Conservation (phyloP, 257 asterid genomes). For the Jasminum sambac region DNA sequence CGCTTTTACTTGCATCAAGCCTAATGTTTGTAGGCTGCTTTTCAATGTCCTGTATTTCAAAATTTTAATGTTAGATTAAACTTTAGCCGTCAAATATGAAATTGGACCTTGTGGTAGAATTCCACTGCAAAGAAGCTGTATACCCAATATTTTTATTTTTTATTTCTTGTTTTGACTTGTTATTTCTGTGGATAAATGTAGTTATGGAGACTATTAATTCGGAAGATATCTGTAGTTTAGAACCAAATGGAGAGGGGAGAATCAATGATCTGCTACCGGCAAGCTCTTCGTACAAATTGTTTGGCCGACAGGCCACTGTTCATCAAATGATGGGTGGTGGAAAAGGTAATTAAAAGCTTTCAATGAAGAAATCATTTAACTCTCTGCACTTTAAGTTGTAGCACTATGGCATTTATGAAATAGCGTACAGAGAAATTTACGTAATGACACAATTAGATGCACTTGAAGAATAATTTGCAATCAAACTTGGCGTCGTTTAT, state of each 20-base stretch:
- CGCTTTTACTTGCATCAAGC: too few species aligned
- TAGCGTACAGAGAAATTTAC: background rate
- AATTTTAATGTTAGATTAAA: too few species aligned
- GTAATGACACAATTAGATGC: background rate
- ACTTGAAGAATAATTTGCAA: background rate
- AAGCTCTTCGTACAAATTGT: constrained; percentile 55
- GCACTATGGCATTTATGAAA: background rate
- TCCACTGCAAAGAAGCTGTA: too few species aligned
- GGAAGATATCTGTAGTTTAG: constrained; percentile 53
- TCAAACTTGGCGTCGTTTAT: background rate
- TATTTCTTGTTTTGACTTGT: constrained; percentile 11
- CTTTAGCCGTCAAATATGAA: too few species aligned
- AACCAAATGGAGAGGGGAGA: constrained; percentile 51
- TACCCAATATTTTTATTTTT: background rate
- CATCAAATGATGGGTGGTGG: constrained; percentile 83
- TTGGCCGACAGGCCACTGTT: constrained; percentile 53
- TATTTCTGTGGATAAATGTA: constrained; percentile 5
- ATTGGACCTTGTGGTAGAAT: too few species aligned
- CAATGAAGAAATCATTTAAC: background rate
- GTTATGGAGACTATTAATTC: constrained; percentile 64
- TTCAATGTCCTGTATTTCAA: too few species aligned
- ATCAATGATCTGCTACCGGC: constrained; percentile 42
- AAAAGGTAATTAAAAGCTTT: constrained; percentile 47
- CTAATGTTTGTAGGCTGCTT: too few species aligned
- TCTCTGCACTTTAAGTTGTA: background rate